Base-by-base conservation (phyloP, 2,329 filamentous ascomycete species). In the Talaromyces funiculosus region DNA sequence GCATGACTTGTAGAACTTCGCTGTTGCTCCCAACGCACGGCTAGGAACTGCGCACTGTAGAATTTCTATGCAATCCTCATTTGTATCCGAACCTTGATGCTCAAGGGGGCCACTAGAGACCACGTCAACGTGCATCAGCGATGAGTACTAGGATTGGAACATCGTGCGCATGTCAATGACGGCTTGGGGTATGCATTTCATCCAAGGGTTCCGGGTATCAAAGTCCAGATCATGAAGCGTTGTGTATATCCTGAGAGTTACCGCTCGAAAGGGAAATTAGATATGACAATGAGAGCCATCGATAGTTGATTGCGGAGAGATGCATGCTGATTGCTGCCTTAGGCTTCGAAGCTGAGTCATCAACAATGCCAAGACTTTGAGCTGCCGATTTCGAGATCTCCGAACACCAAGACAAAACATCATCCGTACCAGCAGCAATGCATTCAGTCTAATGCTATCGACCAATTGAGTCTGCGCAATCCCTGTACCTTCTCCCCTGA, bases 401-500 rank as follows among this genome's bases (percentile, higher is more conserved):
- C 40, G 47, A 51, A 51, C 47, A 33, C 10, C 29, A 33, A 51
- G 35, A 49, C 58, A 57, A 60, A 43, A 35, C 43, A 43, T 20
- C 24, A 58, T 22, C 22, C 14, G 45, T 31, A 53, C n/a, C 37
- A 18, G 18, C 54, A 37, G n/a, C 31, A 26, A 37, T 45, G 45
- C 37, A 37, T n/a, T 35, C 31, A 33, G 24, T 18, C 10, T 57
- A 14, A 26, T 29, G 14, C 55, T 33, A 3, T 51, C 29, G 42
- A 35, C 26, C 53, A 61, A 60, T 60, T 56, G 51, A 54, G 33
- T 24, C 14, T 20, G 7, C 18, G 26, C 26, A 43, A n/a, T 6
- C 22, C 47, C 49, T n/a, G 24, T 18, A n/a, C 61, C 26, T 67
- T 65, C 64, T 60, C 53, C 62, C 59, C 59, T 65, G 65, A 57